Percentiles rank a stretch among this genome's conserved stretches.
phyloP scores from a whole-genome alignment of 495 filamentous ascomycete species.

The Talaromyces wortmannii region DNA sequence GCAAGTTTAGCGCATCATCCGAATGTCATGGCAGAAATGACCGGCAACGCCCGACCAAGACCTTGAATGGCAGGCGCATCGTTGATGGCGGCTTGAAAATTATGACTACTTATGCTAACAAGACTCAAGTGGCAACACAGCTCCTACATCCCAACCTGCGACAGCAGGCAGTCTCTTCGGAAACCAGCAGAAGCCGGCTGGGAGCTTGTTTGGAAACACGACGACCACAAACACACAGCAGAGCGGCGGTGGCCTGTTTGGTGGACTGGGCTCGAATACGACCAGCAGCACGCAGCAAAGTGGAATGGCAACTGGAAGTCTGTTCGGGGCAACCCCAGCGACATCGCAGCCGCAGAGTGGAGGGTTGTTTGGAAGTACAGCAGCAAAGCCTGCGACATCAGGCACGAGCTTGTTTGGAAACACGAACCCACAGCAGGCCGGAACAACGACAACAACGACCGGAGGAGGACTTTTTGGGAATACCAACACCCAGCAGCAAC shows the following conservation, averaged over 20 bases:
- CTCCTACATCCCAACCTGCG: slow-evolving; percentile 9
- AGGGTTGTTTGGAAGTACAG: slow-evolving; percentile 26
- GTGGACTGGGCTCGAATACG: slow-evolving; percentile 9
- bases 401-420: slow-evolving; percentile 18
- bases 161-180: slow-evolving; percentile 31
- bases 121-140: background rate
- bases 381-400: slow-evolving; percentile 13
- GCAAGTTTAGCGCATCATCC: no score
- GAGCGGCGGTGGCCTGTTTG: slow-evolving; percentile 1
- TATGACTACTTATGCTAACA: background rate
- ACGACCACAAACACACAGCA: slow-evolving; percentile 20
- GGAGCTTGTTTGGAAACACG: slow-evolving; percentile 40
- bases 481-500: slow-evolving; percentile 5
- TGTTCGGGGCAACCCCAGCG: slow-evolving; percentile 44
- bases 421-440: slow-evolving; percentile 12
- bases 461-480: slow-evolving; percentile 40
- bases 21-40: no score
- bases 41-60: background rate
- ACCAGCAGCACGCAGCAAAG: slow-evolving; percentile 18
- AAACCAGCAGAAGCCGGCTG: slow-evolving; percentile 32
- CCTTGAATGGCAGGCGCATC: background rate
- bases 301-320: slow-evolving; percentile 20
- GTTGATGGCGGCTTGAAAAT: no score
- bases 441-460: slow-evolving; percentile 21
- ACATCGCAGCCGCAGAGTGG: slow-evolving; percentile 38